Percentiles rank a stretch among this genome's conserved stretches.
phyloP scores from a whole-genome alignment of 345 rosid species.

The Eutrema japonicum region DNA sequence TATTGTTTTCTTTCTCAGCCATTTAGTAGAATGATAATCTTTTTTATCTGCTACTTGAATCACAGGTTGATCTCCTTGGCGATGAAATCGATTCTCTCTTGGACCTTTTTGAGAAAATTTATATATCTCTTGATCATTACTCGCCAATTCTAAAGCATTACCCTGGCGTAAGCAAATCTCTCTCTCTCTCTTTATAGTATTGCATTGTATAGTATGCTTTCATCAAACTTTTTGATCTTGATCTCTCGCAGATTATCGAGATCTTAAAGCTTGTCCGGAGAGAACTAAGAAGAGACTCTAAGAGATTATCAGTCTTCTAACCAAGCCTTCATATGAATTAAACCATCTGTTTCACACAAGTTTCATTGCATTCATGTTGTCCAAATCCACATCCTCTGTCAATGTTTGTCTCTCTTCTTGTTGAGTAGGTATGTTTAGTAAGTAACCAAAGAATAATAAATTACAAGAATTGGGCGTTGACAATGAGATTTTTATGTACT shows the following conservation, averaged over 20 bases:
- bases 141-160: conserved; percentile 80
- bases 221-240: background rate
- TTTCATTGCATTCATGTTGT: conserved; percentile 22
- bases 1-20: conserved; percentile 12
- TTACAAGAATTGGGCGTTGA: conserved; percentile 16
- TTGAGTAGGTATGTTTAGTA: conserved; percentile 28
- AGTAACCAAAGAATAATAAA: conserved; percentile 15
- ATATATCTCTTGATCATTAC: conserved; percentile 87
- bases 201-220: conserved; percentile 2
- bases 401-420: background rate
- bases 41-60: conserved; percentile 30
- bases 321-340: background rate
- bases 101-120: conserved; percentile 78
- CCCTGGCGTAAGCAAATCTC: conserved; percentile 68
- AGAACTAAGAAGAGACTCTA: conserved; percentile 71
- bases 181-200: background rate
- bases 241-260: conserved; percentile 64
- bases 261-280: conserved; percentile 72
- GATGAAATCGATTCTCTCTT: conserved; percentile 71
- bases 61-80: conserved; percentile 87
- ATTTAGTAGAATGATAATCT: background rate
- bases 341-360: conserved; percentile 4
- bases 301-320: conserved; percentile 35
- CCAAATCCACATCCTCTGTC: conserved; percentile 6
- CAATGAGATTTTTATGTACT: conserved; percentile 17